Base-by-base conservation (phyloP, 176 grass and related monocot species). In the Chrysopogon serrulatus region DNA sequence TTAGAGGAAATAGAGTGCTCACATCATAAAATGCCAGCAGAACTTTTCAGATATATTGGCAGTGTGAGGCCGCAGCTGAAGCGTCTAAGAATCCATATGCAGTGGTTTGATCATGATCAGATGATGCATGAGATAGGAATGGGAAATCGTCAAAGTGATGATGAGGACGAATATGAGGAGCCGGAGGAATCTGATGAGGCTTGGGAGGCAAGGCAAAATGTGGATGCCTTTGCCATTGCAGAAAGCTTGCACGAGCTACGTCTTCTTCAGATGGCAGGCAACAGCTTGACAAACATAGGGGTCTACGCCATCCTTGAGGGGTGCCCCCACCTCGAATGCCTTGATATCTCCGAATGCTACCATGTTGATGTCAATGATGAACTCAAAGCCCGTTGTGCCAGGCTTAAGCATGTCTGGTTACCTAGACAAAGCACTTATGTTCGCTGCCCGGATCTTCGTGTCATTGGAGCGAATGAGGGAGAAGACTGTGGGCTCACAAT, bases 221-320 rank as follows among this genome's bases (percentile, higher is more conserved):
- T 24, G 41, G 73, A 84, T 42, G 85, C 89, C 31, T 91, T 91
- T 11, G 66, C 80, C 24, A 87, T 91, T 48, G 84, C 89, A 74
- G 18, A 87, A 40, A 71, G 33, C 47, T 75, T 91, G 80, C 59
- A 43, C 8, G 61, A 85, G 81, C 26, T 88, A 19, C 61, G 61
- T 0, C 14, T 84, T 57, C 89, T 91, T 51, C 81, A 88, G 47
- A 79, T 88, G 47, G 32, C 49, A 16, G 30, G 32, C 23, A 54
- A 36, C 14, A 51, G 16, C 9, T 10, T 81, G 48, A 26, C 47
- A 21, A 35, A 39, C 34, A 27, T 61, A 34, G 89, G 85, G 37
- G 15, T 91, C 21, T 53, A 84, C 4, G 79, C 79, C 13, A 33
- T 66, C 30, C 5, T 65, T 5, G 42, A 66, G 0, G 28, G 10